Evolutionary conservation across 176 grass and related monocot species (phyloP).

Genomic region (Melocanna baccifera): DNA sequence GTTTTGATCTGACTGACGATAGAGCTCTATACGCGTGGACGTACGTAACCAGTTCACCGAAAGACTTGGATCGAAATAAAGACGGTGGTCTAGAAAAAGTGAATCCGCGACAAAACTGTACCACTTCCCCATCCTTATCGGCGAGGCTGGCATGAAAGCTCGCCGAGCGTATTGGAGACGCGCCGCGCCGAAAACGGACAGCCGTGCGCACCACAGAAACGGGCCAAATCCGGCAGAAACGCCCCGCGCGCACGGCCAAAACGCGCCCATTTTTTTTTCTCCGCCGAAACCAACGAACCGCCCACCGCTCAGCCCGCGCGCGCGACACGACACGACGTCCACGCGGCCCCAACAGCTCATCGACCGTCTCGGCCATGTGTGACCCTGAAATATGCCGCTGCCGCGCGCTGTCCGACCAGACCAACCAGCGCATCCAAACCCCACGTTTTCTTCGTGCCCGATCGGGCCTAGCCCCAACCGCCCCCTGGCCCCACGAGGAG

Average conservation of each 20-base stretch:
- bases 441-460: neutral
- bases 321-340: neutral
- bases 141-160: neutral
- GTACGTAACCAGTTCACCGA: too few relatives aligned
- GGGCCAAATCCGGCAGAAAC: neutral
- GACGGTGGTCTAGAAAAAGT: neutral
- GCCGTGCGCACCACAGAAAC: too few relatives aligned
- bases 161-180: neutral
- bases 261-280: neutral
- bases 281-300: too few relatives aligned
- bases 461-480: neutral
- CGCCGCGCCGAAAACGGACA: neutral
- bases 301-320: neutral
- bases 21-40: too few relatives aligned
- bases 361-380: neutral
- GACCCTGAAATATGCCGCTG: neutral
- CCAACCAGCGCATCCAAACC: neutral
- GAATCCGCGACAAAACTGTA: neutral
- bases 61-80: neutral
- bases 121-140: neutral
- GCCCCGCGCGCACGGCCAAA: neutral
- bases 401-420: neutral
- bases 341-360: neutral
- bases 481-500: neutral
- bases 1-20: too few relatives aligned